Percentiles rank a stretch among this genome's conserved stretches.
Evolutionary conservation across 176 grass and related monocot species (phyloP).

Genomic region (Aegilops tauschii): DNA sequence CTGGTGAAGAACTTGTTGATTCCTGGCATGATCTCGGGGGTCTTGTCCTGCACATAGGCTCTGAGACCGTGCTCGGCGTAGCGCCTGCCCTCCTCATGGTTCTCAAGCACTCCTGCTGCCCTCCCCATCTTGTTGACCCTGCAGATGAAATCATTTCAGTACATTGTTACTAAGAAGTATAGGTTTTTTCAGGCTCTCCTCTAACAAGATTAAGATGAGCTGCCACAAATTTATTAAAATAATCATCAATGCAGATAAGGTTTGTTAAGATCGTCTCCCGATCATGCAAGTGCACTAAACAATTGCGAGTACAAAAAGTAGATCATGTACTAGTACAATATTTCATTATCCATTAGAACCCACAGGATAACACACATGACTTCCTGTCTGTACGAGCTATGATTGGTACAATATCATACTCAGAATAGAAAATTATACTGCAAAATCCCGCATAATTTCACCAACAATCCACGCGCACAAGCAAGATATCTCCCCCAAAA

Average conservation of each 20-base stretch:
- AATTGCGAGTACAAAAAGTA: not conserved
- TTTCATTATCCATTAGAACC: not conserved
- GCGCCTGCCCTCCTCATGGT: slow-evolving; percentile 62
- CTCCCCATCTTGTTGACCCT: slow-evolving; percentile 79
- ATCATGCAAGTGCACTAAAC: not conserved
- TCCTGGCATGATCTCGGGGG: slow-evolving; percentile 69
- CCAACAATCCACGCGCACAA: not conserved
- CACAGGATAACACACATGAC: not conserved
- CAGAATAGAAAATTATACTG: not conserved
- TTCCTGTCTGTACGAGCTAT: not conserved
- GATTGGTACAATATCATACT: not conserved
- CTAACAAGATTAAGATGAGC: not conserved
- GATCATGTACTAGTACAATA: not conserved
- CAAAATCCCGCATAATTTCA: not conserved
- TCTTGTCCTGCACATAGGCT: slow-evolving; percentile 55
- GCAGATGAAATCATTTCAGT: slow-evolving; percentile 1
- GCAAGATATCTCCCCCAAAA: not conserved
- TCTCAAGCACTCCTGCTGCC: slow-evolving; percentile 74
- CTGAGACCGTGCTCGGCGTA: slow-evolving; percentile 67
- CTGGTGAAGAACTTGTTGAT: slow-evolving; percentile 85
- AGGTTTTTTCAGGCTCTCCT: not conserved
- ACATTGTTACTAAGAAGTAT: not conserved
- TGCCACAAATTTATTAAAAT: not conserved
- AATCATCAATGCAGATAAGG: not conserved
- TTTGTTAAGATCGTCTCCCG: not conserved